Base-by-base conservation (phyloP, 176 grass and related monocot species). In the Musa schizocarpa region DNA sequence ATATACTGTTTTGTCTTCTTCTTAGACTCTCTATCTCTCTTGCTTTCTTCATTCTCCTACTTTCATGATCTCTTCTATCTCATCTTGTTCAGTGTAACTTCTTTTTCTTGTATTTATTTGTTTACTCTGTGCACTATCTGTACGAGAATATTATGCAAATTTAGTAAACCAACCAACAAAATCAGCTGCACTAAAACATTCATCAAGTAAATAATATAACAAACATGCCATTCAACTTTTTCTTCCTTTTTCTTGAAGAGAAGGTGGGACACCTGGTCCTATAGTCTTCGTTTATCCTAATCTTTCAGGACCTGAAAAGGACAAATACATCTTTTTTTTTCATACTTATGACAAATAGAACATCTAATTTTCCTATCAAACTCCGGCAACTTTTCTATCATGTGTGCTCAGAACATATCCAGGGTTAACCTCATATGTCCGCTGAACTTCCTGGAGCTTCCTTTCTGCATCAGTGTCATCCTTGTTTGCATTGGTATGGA, bases 381-480 rank as follows among this genome's bases (percentile, higher is more conserved):
- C 34, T 50, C 65, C 16, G 19, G 26, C 14, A 12, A 24, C 4
- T 43, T 43, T 52, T 54, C 17, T 7, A 14, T 1, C 9, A 54
- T 26, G 14, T 9, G 17, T 12, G 12, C 1, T 56, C 0, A 74
- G 23, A 50, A 57, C 52, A 27, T 63, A 9, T 83, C 76, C 10
- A 9, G 56, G 49, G 55, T 73, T 48, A 71, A 98, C 95, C 90
- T 99, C 90, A 81, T 99, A 99, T 80, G 88, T 88, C 76, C 84
- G 81, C 56, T 93, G 90, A 79, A 99, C 90, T 86, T 99, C 95
- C 82, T 99, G 95, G 82, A 99, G 94, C 76, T 99, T 99, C 70
- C 55, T 90, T 76, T 99, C 95, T 34, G 95, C 90, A 74, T 99
- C 86, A 27, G 84, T 69, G 77, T 99, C 95, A 62, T 76, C 88